These are phyloP conservation scores for Acidomyces sp. DNA, from an alignment of 495 filamentous ascomycete genomes.

Conservation along the genomic window DNA sequence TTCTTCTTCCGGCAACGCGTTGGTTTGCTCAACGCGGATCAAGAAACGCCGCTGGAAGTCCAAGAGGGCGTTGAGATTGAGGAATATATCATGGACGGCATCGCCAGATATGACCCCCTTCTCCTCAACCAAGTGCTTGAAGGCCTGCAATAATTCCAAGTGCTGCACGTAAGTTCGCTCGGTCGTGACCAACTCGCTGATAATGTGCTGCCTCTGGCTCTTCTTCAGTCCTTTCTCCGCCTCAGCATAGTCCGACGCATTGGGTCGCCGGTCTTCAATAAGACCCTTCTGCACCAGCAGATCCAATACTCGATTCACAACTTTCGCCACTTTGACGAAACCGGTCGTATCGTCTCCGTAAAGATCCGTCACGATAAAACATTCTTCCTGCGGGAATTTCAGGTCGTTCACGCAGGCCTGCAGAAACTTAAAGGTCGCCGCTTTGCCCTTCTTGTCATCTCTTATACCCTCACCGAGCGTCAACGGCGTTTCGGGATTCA, in stretches of 20 bases:
- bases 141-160: conserved; percentile 80
- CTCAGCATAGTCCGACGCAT: conserved; percentile 15
- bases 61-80: conserved; percentile 85
- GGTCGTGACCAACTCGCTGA: conserved; percentile 81
- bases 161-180: conserved; percentile 98
- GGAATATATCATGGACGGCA: conserved; percentile 83
- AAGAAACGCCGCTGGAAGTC: conserved; percentile 92
- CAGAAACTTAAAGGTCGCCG: conserved; percentile 57
- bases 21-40: conserved; percentile 90
- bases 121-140: conserved; percentile 81
- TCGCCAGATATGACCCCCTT: conserved; percentile 81
- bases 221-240: conserved; percentile 34
- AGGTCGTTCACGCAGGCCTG: conserved; percentile 59
- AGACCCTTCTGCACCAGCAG: conserved; percentile 65
- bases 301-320: conserved; percentile 82
- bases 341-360: conserved; percentile 91
- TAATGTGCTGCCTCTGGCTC: conserved; percentile 74
- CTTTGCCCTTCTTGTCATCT: conserved; percentile 52
- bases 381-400: conserved; percentile 62
- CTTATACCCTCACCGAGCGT: conserved; percentile 42
- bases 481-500: conserved; percentile 51
- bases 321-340: conserved; percentile 85
- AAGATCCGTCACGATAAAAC: conserved; percentile 82
- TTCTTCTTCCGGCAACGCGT: conserved; percentile 57
- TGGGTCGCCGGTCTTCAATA: conserved; percentile 18